These are phyloP conservation scores for Colletotrichum destructivum DNA, from an alignment of 2,329 filamentous ascomycete species.

Conservation along the genomic window DNA sequence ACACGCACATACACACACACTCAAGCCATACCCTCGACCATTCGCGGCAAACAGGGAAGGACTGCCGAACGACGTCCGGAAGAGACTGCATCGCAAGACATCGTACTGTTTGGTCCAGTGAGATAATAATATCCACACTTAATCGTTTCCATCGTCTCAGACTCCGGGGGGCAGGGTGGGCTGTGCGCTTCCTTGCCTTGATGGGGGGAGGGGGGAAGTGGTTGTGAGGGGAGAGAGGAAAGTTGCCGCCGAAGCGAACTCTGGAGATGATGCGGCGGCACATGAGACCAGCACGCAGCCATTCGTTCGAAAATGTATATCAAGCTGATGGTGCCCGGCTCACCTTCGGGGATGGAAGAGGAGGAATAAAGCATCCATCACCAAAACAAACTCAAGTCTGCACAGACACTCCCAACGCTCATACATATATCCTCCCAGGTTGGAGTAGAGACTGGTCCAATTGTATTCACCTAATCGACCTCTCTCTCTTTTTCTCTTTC, in stretches of 20 bases:
- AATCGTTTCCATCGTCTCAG: slow-evolving; percentile 33
- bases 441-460: background rate
- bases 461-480: background rate
- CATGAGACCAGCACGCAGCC: slow-evolving; percentile 16
- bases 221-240: background rate
- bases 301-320: slow-evolving; percentile 28
- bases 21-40: background rate
- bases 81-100: slow-evolving; percentile 9
- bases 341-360: background rate
- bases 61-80: slow-evolving; percentile 33
- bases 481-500: too few species aligned
- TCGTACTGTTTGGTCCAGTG: background rate
- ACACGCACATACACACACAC: background rate
- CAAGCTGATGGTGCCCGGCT: slow-evolving; percentile 28
- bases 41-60: slow-evolving; percentile 5
- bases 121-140: slow-evolving; percentile 35
- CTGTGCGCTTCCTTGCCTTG: slow-evolving; percentile 15
- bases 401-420: slow-evolving; percentile 30
- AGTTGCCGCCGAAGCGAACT: slow-evolving; percentile 37
- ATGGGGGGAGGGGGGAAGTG: too few species aligned
- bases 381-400: slow-evolving; percentile 22
- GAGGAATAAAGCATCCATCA: background rate
- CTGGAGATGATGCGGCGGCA: slow-evolving; percentile 14
- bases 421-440: slow-evolving; percentile 32
- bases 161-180: background rate